phyloP scores from a whole-genome alignment of 768 basidiomycete genomes.

The Pleurotus djamor region DNA sequence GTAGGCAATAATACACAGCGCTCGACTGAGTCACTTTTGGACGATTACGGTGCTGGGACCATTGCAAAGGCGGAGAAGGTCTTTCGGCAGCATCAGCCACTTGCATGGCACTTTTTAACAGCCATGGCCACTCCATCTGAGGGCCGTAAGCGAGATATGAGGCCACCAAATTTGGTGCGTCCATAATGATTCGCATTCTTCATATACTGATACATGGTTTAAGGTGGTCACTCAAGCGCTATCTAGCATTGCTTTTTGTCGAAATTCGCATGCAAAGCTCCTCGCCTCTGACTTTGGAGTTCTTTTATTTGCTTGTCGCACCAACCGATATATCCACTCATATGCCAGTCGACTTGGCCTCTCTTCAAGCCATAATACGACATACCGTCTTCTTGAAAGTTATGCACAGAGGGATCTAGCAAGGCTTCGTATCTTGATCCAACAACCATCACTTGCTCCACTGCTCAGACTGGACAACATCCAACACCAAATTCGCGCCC shows the following conservation, averaged over 20 bases:
- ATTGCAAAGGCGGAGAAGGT: not conserved
- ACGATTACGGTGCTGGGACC: not conserved
- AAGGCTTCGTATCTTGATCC: not conserved
- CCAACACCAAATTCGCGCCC: constrained; percentile 15
- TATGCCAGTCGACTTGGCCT: constrained; percentile 10
- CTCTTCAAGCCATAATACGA: constrained; percentile 9
- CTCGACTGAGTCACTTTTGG: not conserved
- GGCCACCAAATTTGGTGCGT: not conserved
- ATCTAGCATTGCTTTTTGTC: constrained; percentile 6
- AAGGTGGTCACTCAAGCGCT: constrained; percentile 12
- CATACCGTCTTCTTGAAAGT: not conserved
- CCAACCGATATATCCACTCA: constrained; percentile 8
- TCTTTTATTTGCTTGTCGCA: constrained; percentile 9
- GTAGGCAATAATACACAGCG: not conserved
- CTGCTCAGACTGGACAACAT: constrained; percentile 18
- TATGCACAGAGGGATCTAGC: constrained; percentile 11
- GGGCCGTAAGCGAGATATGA: not conserved
- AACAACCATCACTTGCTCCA: too few relatives aligned
- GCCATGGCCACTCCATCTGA: not conserved
- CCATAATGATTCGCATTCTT: not conserved
- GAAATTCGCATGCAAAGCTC: constrained; percentile 10
- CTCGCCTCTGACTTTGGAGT: constrained; percentile 11
- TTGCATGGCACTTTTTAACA: not conserved
- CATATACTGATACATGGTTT: not conserved
- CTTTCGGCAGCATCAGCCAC: not conserved